These are phyloP conservation scores for Salix udensis DNA, from an alignment of 345 rosid genomes.

Conservation along the genomic window DNA sequence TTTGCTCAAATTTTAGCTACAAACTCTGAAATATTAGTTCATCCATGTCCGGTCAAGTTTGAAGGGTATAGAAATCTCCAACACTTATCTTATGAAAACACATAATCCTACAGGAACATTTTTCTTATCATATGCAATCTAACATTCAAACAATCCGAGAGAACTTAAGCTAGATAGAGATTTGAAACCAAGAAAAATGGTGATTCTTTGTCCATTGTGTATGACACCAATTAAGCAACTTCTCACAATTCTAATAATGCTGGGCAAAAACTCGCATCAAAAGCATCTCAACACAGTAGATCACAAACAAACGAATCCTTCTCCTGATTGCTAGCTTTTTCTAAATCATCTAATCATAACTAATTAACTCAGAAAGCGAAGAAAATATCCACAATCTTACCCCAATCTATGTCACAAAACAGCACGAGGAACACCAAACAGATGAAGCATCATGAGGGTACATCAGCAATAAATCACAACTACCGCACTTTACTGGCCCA, in stretches of 20 bases:
- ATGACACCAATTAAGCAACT: neutral
- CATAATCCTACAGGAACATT: neutral
- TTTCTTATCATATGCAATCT: neutral
- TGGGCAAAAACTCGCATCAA: neutral
- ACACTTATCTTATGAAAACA: neutral
- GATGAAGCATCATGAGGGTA: slow-evolving; percentile 79
- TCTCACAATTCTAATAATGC: neutral
- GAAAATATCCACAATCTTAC: slow-evolving; percentile 38
- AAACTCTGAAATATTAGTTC: neutral
- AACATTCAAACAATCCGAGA: neutral
- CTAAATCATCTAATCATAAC: neutral
- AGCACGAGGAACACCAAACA: slow-evolving; percentile 80
- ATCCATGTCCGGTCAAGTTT: neutral
- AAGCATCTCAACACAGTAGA: neutral
- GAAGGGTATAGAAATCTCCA: neutral
- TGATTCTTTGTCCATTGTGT: neutral
- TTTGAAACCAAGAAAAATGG: neutral
- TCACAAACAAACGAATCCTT: neutral
- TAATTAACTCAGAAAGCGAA: neutral
- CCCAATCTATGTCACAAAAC: slow-evolving; percentile 60
- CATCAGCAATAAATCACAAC: slow-evolving; percentile 63
- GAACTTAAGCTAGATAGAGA: neutral
- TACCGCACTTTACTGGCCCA: slow-evolving; percentile 64
- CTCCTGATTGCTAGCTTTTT: neutral
- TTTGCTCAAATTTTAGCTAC: neutral